Conservation (phyloP, 371 early-diverging fungal species). For the Conidiobolus incongruus region DNA sequence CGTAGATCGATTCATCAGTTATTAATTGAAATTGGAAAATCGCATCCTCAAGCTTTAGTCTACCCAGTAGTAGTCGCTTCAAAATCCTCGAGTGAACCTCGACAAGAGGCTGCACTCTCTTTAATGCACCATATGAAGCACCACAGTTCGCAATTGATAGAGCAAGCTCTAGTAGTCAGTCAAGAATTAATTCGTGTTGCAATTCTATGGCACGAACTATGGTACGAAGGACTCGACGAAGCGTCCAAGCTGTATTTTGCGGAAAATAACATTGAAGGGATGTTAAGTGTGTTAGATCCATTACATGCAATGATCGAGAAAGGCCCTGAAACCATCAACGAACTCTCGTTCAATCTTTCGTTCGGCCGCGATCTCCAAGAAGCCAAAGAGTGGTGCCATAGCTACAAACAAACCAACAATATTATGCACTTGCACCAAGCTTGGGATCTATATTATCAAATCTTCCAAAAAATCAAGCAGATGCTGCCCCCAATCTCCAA, state of each 20-base stretch:
- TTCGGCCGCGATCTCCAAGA: conserved; percentile 85
- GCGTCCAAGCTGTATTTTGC: conserved; percentile 73
- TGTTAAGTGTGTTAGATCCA: conserved; percentile 76
- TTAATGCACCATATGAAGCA: conserved; percentile 86
- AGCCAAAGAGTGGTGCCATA: conserved; percentile 73
- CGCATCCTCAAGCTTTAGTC: conserved; percentile 91
- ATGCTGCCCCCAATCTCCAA: conserved; percentile 65
- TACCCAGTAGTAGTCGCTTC: conserved; percentile 93
- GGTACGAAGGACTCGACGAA: conserved; percentile 90
- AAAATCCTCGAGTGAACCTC: conserved; percentile 55
- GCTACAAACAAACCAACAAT: conserved; percentile 55
- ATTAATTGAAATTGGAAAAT: conserved; percentile 77
- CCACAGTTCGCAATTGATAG: conserved; percentile 64
- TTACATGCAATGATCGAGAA: conserved; percentile 76
- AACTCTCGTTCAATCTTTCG: conserved; percentile 82
- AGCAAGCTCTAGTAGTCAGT: conserved; percentile 85
- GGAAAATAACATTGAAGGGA: conserved; percentile 69
- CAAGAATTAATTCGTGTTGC: conserved; percentile 94
- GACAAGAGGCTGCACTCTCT: conserved; percentile 61
- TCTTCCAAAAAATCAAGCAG: conserved; percentile 64
- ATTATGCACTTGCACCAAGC: conserved; percentile 75
- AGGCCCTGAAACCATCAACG: conserved; percentile 84
- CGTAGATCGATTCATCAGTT: conserved; percentile 74
- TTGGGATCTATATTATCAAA: conserved; percentile 86
- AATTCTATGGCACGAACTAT: conserved; percentile 93